Conservation (phyloP, 2,329 filamentous ascomycete genomes). For the Curvularia sp. region DNA sequence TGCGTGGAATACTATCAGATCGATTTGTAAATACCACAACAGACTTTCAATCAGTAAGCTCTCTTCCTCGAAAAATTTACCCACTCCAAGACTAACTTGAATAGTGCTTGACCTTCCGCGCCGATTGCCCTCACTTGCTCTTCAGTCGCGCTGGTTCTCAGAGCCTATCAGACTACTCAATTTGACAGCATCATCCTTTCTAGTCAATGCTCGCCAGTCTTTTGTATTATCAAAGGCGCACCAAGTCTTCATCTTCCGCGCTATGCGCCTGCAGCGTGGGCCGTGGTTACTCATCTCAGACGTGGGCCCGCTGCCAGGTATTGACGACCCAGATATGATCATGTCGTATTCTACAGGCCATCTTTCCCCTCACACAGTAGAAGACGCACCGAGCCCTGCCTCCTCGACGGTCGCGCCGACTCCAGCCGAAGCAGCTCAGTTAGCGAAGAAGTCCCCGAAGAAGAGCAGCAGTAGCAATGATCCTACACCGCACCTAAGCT, state of each 20-base stretch:
- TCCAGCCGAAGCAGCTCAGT: slow-evolving; percentile 68
- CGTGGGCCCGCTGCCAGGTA: slow-evolving; percentile 62
- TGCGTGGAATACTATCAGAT: slow-evolving; percentile 87
- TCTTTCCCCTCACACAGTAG: slow-evolving; percentile 54
- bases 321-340: slow-evolving; percentile 51
- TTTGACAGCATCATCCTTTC: slow-evolving; percentile 61
- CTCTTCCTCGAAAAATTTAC: not conserved
- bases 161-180: slow-evolving; percentile 66
- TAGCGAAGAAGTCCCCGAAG: slow-evolving; percentile 46
- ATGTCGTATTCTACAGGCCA: slow-evolving; percentile 47
- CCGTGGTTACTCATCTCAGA: slow-evolving; percentile 68
- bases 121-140: slow-evolving; percentile 61
- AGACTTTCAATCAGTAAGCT: slow-evolving; percentile 83
- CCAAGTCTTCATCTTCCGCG: slow-evolving; percentile 63
- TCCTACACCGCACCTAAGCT: slow-evolving; percentile 73
- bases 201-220: slow-evolving; percentile 65
- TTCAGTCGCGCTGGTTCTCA: slow-evolving; percentile 69
- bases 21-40: slow-evolving; percentile 81
- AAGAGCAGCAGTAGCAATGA: slow-evolving; percentile 59
- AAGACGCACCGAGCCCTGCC: slow-evolving; percentile 42
- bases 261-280: slow-evolving; percentile 63
- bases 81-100: not conserved
- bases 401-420: slow-evolving; percentile 60
- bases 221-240: slow-evolving; percentile 65
- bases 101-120: slow-evolving; percentile 63